Percentiles rank a stretch among this genome's conserved stretches.
Evolutionary conservation across 495 filamentous ascomycete species (phyloP).

Genomic region (Hyphodiscus hymeniophilus): DNA sequence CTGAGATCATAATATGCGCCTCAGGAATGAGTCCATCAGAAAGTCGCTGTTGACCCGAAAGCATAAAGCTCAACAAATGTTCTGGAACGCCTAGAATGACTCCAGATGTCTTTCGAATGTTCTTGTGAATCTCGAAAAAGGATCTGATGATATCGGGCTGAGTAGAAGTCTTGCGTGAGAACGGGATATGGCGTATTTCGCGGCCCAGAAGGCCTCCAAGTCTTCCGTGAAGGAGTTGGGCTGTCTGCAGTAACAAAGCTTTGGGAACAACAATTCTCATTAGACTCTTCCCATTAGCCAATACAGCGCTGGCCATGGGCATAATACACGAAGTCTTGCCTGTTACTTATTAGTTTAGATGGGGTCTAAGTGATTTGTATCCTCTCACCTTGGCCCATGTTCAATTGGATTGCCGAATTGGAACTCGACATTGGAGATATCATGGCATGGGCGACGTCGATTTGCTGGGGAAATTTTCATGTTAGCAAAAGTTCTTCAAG

Average conservation of each 20-base stretch:
- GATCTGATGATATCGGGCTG: neutral
- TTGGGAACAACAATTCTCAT: slow-evolving; percentile 17
- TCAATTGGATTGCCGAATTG: slow-evolving; percentile 51
- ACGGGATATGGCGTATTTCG: slow-evolving; percentile 10
- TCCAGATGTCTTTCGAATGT: slow-evolving; percentile 2
- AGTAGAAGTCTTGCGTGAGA: slow-evolving; percentile 10
- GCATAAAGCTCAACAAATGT: slow-evolving; percentile 15
- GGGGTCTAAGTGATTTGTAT: no score
- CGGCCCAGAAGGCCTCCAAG: slow-evolving; percentile 16
- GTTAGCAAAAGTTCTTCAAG: no score
- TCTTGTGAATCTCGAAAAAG: neutral
- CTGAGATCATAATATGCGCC: slow-evolving; percentile 3
- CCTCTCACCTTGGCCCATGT: slow-evolving; percentile 25
- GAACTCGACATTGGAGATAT: slow-evolving; percentile 33
- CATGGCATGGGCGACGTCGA: slow-evolving; percentile 43
- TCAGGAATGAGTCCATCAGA: slow-evolving; percentile 1
- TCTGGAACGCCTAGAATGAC: slow-evolving; percentile 14
- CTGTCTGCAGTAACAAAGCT: slow-evolving; percentile 11
- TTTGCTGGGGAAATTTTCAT: slow-evolving; percentile 38
- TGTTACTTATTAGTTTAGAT: slow-evolving; percentile 7
- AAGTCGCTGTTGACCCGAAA: slow-evolving; percentile 10
- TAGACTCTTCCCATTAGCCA: slow-evolving; percentile 10
- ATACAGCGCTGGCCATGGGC: slow-evolving; percentile 10
- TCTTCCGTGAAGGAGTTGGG: slow-evolving; percentile 3
- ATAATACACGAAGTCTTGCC: slow-evolving; percentile 19